Evolutionary conservation across 805 yeast genomes (phyloP).

Genomic region (Wickerhamomyces bovis): DNA sequence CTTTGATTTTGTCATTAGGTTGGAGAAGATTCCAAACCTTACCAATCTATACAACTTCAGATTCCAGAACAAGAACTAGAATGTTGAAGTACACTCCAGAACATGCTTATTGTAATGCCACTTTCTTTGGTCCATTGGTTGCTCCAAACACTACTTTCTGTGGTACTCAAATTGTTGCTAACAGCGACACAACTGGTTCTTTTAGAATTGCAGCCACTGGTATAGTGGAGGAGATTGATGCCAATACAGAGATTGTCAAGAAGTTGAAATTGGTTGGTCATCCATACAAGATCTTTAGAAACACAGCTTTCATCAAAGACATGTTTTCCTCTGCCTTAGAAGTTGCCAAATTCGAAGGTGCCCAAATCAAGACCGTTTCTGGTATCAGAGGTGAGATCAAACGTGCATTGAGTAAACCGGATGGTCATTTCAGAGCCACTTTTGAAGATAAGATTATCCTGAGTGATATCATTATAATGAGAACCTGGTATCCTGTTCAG

Average conservation of each 20-base stretch:
- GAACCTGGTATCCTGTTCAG: constrained; percentile 96
- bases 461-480: constrained; percentile 83
- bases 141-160: constrained; percentile 98
- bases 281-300: constrained; percentile 88
- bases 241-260: constrained; percentile 85
- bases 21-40: constrained; percentile 98
- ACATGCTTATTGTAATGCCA: constrained; percentile 92
- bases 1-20: constrained; percentile 86
- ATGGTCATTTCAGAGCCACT: constrained; percentile 92
- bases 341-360: constrained; percentile 97
- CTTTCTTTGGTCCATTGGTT: constrained; percentile 94
- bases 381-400: constrained; percentile 98
- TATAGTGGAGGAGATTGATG: constrained; percentile 87
- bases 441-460: constrained; percentile 91
- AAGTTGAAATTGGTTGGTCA: constrained; percentile 92
- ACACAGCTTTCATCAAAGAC: constrained; percentile 95
- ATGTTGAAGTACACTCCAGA: constrained; percentile 98
- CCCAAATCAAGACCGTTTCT: constrained; percentile 90
- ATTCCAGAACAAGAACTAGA: constrained; percentile 95
- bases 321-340: constrained; percentile 92
- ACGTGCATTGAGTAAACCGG: constrained; percentile 89
- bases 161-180: constrained; percentile 86
- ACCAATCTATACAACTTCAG: constrained; percentile 93
- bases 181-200: constrained; percentile 76
- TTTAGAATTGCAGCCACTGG: constrained; percentile 98